Base-by-base conservation (phyloP, 495 filamentous ascomycete genomes). In the Neurospora cerealis region DNA sequence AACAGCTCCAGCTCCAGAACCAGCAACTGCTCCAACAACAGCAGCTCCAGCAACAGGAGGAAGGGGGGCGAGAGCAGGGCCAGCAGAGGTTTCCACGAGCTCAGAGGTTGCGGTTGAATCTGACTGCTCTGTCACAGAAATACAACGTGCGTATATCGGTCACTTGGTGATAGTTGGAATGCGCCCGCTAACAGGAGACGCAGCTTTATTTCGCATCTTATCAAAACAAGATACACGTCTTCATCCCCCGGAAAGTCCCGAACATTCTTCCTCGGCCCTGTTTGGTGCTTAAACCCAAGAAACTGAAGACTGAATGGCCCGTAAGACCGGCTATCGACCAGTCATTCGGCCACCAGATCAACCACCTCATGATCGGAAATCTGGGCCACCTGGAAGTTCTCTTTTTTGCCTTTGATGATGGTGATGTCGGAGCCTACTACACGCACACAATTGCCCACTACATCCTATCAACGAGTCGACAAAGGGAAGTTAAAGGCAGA, bases 371-470 rank as follows among this genome's bases (percentile, higher is more conserved):
- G 41, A 86, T 97, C 24, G 93, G 94, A 48, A 89, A 92, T 69
- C 83, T 99, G 3, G 96, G 96, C 3, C 81, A 88, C 38, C 88
- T 94, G 66, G 96, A 99, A 80, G 89, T 97, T 15, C 73, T 98
- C 24, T 80, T 95, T 3, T 84, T 91, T 60, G 89, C 86, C 13
- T 94, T 90, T 72, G 96, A 98, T 77, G 94, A 97, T 75, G 96
- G 96, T 6, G 95, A 99, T 81, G 90, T 96, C 11, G 87, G 92
- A 42, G 94, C 89, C 5, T 97, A 95, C 80, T 90, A 92, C 74
- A 92, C 91, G 1, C 86, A 81, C 15, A 38, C 79, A 5, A 83
- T 87, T 40, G 85, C 79, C 32, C 74, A 72, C 41, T 75, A 39
- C 44, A 78, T 80, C 69, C 36, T 10, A 38, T 69, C 66, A 5